Evolutionary conservation across 352 stramenopile genomes (phyloP).

Genomic region (Pseudoperonospora humuli): DNA sequence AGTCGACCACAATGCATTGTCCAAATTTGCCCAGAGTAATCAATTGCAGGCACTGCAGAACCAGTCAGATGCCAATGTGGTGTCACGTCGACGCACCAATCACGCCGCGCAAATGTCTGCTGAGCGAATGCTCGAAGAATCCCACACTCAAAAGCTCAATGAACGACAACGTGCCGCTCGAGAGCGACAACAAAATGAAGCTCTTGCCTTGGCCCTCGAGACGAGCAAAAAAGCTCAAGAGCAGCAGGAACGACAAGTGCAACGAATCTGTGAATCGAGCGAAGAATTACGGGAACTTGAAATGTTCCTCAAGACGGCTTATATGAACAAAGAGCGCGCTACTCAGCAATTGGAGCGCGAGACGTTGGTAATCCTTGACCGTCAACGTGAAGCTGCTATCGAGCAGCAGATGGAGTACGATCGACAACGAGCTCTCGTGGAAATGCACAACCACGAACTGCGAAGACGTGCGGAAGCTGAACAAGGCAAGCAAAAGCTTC

Average conservation of each 20-base stretch:
- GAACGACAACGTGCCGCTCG: too few relatives aligned
- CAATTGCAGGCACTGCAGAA: too few relatives aligned
- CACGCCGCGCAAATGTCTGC: too few relatives aligned
- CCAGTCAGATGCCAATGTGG: too few relatives aligned
- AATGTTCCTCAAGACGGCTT: conserved; percentile 85
- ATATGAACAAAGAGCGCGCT: conserved; percentile 91
- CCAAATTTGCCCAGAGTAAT: too few relatives aligned
- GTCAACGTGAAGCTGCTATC: conserved; percentile 74
- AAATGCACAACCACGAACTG: conserved; percentile 54
- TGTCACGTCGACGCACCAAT: too few relatives aligned
- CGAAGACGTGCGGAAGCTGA: conserved; percentile 57
- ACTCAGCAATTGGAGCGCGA: conserved; percentile 86
- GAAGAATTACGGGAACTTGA: conserved; percentile 88
- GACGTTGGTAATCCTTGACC: conserved; percentile 61
- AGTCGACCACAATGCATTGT: too few relatives aligned
- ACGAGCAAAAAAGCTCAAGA: conserved; percentile 49
- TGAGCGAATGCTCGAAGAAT: too few relatives aligned
- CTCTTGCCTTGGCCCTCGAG: too few relatives aligned
- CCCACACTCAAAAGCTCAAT: too few relatives aligned
- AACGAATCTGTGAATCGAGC: conserved; percentile 86
- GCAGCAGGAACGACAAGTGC: conserved; percentile 78
- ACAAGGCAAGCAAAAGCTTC: conserved; percentile 56
- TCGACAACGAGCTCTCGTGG: conserved; percentile 67
- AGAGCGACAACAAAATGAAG: too few relatives aligned
- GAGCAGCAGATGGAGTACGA: conserved; percentile 92